phyloP scores from a whole-genome alignment of 2,329 filamentous ascomycete species.

The Coniella lustricola region DNA sequence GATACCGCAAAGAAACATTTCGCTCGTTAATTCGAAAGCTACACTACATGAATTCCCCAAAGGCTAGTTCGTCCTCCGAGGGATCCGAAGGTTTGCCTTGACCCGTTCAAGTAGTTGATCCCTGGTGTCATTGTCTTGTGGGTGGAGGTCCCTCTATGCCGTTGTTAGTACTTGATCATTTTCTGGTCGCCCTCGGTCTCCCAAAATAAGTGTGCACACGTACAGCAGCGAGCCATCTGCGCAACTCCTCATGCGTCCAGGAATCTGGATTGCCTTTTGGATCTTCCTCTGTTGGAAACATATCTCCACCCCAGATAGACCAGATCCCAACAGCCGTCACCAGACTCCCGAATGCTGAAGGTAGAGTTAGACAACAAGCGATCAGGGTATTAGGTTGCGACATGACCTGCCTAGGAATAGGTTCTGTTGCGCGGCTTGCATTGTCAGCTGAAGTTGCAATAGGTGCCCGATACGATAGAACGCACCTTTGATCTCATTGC shows the following conservation, averaged over 20 bases:
- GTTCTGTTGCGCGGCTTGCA: constrained; percentile 41
- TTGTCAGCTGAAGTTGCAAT: not conserved
- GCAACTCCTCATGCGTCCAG: constrained; percentile 77
- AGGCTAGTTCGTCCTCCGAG: constrained; percentile 19
- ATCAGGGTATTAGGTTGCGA: not conserved
- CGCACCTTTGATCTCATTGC: constrained; percentile 63
- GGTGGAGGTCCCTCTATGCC: constrained; percentile 39
- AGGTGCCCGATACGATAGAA: constrained; percentile 13
- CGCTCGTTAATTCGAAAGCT: no score
- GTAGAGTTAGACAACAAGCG: not conserved
- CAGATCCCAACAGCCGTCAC: constrained; percentile 75
- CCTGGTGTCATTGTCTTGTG: constrained; percentile 34
- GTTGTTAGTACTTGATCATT: not conserved
- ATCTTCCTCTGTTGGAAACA: constrained; percentile 70
- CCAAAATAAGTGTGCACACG: constrained; percentile 27
- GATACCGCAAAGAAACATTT: no score
- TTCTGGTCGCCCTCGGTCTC: not conserved
- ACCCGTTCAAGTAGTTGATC: constrained; percentile 42
- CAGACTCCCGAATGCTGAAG: constrained; percentile 70
- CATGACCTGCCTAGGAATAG: constrained; percentile 54
- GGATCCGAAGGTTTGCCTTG: constrained; percentile 38
- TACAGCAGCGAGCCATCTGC: constrained; percentile 75
- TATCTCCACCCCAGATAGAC: constrained; percentile 77
- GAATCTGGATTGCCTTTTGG: constrained; percentile 64
- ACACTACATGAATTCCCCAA: not conserved